Percentiles rank a stretch among this genome's conserved stretches.
Conservation (phyloP, 225 moss, liverwort and hornwort genomes). For the Polytrichum formosum region DNA sequence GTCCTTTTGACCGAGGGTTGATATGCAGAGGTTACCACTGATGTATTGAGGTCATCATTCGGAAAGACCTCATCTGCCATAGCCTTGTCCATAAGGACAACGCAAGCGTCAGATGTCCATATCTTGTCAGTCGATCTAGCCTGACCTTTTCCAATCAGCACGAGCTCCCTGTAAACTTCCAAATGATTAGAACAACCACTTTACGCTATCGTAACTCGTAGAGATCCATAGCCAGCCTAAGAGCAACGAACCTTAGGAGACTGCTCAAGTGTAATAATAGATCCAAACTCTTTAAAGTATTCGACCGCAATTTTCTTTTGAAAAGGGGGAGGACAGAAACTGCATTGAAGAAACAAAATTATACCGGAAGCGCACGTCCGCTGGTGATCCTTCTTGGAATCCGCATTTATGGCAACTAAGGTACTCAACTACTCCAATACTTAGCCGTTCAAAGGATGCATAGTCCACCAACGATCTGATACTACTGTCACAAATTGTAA, state of each 20-base stretch:
- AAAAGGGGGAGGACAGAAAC: too few relatives aligned
- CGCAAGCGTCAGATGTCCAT: constrained; percentile 43
- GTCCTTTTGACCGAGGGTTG: background rate
- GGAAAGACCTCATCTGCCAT: constrained; percentile 31
- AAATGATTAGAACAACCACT: too few relatives aligned
- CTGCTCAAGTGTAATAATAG: too few relatives aligned
- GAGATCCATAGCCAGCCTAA: too few relatives aligned
- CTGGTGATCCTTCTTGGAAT: constrained; percentile 39
- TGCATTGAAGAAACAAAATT: background rate
- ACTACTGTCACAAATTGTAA: constrained; percentile 33
- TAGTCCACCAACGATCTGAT: constrained; percentile 5
- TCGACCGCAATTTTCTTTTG: too few relatives aligned
- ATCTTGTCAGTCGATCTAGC: constrained; percentile 33
- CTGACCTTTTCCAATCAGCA: constrained; percentile 41
- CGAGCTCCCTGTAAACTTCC: constrained; percentile 34
- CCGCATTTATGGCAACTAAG: constrained; percentile 39
- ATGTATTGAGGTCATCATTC: constrained; percentile 21
- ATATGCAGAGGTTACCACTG: constrained; percentile 26
- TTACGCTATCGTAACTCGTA: too few relatives aligned
- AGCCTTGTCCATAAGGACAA: constrained; percentile 37
- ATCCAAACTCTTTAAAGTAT: too few relatives aligned
- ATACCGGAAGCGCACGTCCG: constrained; percentile 49
- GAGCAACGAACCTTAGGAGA: too few relatives aligned
- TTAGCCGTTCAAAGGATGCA: constrained; percentile 37
- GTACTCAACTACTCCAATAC: constrained; percentile 50